Evolutionary conservation across 305 asterid genomes (phyloP).

Genomic region (Coffea humblotiana): DNA sequence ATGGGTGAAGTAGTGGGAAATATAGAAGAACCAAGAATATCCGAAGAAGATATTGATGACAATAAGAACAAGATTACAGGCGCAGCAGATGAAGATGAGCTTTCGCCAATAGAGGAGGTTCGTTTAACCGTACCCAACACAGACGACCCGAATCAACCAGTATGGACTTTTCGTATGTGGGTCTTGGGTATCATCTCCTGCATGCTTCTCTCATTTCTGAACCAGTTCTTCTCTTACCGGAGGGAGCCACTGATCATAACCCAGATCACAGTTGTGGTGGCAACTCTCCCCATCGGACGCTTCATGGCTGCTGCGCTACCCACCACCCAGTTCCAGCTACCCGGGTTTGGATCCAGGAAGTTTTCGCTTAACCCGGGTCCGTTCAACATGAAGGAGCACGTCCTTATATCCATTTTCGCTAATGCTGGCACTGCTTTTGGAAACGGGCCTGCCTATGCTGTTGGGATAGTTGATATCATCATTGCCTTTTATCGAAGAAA

Average conservation of each 20-base stretch:
- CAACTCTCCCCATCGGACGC: constrained; percentile 62
- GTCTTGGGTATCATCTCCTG: constrained; percentile 55
- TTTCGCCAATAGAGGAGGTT: constrained; percentile 66
- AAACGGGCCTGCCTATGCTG: constrained; percentile 61
- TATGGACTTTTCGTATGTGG: constrained; percentile 85
- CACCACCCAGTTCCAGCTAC: constrained; percentile 41
- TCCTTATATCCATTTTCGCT: constrained; percentile 71
- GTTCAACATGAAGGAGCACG: constrained; percentile 83
- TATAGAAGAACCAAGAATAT: neutral
- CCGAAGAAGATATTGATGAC: neutral
- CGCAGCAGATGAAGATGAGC: constrained; percentile 23
- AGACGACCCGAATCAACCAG: constrained; percentile 63
- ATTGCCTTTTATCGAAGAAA: constrained; percentile 56
- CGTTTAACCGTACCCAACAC: constrained; percentile 56
- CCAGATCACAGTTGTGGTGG: constrained; percentile 63
- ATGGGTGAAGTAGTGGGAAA: constrained; percentile 10
- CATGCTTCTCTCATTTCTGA: constrained; percentile 49
- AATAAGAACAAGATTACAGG: no score
- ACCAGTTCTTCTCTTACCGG: constrained; percentile 66
- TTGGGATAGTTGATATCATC: constrained; percentile 65
- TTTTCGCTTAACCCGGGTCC: constrained; percentile 83
- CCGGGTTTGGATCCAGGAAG: constrained; percentile 49
- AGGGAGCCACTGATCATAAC: constrained; percentile 48
- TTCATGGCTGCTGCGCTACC: constrained; percentile 71
- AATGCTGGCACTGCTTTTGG: constrained; percentile 65